Evolutionary conservation across 768 basidiomycete genomes (phyloP).

Genomic region (Amanita thiersii): DNA sequence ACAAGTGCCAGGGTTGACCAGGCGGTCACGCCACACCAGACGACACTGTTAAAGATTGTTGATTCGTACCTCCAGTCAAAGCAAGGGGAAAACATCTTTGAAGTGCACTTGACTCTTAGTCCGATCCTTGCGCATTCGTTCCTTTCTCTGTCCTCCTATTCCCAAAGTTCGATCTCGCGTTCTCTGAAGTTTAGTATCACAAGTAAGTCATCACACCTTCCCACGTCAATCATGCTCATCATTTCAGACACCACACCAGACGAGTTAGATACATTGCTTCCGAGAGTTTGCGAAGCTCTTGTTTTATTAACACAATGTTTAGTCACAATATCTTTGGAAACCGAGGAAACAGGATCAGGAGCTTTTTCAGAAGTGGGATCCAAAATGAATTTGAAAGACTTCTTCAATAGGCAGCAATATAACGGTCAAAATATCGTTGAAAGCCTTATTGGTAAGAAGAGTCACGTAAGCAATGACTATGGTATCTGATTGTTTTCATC

Average conservation of each 20-base stretch:
- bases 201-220: not conserved
- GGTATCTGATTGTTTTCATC: slow-evolving; percentile 1
- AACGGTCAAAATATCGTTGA: slow-evolving; percentile 41
- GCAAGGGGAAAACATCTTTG: slow-evolving; percentile 21
- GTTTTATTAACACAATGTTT: slow-evolving; percentile 75
- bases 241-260: slow-evolving; percentile 14
- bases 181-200: slow-evolving; percentile 24
- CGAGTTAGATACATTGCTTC: slow-evolving; percentile 61
- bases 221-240: not conserved
- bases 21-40: slow-evolving; percentile 77
- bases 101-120: slow-evolving; percentile 34
- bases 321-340: slow-evolving; percentile 51
- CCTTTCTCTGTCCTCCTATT: slow-evolving; percentile 52
- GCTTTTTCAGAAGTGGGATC: slow-evolving; percentile 12
- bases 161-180: slow-evolving; percentile 40
- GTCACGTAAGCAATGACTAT: not conserved
- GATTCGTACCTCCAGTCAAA: slow-evolving; percentile 74
- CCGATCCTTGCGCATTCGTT: slow-evolving; percentile 59
- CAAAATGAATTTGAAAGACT: slow-evolving; percentile 22
- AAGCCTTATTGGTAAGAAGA: slow-evolving; percentile 46
- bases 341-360: slow-evolving; percentile 26
- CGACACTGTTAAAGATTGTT: slow-evolving; percentile 77
- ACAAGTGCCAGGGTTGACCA: slow-evolving; percentile 45
- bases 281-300: slow-evolving; percentile 74
- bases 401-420: slow-evolving; percentile 36